These are phyloP conservation scores for Aspergillus incahuasiensis DNA, from an alignment of 495 filamentous ascomycete species.

Conservation along the genomic window DNA sequence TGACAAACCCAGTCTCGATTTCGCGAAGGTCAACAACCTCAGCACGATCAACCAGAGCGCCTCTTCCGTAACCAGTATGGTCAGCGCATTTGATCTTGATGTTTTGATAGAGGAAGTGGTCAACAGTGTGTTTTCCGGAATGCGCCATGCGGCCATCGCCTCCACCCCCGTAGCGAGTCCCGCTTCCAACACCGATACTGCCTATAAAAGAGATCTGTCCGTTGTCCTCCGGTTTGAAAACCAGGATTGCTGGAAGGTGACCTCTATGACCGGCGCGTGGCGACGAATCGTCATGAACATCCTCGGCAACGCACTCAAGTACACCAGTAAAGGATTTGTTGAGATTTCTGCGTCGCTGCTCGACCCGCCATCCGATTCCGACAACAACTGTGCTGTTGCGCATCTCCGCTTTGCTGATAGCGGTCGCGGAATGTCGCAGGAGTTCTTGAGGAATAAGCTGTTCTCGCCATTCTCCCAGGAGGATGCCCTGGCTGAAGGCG, in stretches of 20 bases:
- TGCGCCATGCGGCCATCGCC: slow-evolving; percentile 11
- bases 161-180: not conserved
- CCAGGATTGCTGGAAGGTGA: slow-evolving; percentile 47
- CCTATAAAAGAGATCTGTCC: slow-evolving; percentile 26
- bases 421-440: slow-evolving; percentile 62
- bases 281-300: slow-evolving; percentile 68
- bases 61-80: slow-evolving; percentile 2
- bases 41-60: slow-evolving; percentile 14
- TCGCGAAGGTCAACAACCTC: slow-evolving; percentile 51
- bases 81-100: slow-evolving; percentile 18
- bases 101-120: slow-evolving; percentile 19
- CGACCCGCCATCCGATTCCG: slow-evolving; percentile 11
- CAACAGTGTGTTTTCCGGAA: slow-evolving; percentile 20
- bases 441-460: slow-evolving; percentile 61
- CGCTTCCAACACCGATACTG: not conserved
- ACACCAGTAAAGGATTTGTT: slow-evolving; percentile 56
- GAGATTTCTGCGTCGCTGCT: slow-evolving; percentile 43
- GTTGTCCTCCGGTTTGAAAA: slow-evolving; percentile 56
- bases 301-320: slow-evolving; percentile 70
- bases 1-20: slow-evolving; percentile 38
- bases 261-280: slow-evolving; percentile 57
- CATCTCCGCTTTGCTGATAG: slow-evolving; percentile 57
- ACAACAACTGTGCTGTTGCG: slow-evolving; percentile 16
- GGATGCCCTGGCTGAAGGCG: slow-evolving; percentile 57
- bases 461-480: slow-evolving; percentile 74